Evolutionary conservation across 805 yeast genomes (phyloP).

Genomic region (Teunomyces stri): DNA sequence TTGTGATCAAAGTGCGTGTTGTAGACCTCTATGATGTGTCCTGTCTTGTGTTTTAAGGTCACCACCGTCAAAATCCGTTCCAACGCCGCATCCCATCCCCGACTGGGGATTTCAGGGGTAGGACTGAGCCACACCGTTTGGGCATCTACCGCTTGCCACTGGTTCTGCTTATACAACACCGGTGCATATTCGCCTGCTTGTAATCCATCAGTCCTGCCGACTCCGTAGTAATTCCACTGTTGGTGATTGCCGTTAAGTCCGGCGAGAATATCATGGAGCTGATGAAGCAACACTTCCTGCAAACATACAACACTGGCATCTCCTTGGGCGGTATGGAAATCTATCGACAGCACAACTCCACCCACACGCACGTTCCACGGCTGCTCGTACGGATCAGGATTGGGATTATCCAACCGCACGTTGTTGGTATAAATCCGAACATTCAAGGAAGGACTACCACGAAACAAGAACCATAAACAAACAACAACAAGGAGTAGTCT

Average conservation of each 20-base stretch:
- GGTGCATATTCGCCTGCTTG: constrained; percentile 36
- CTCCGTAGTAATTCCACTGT: constrained; percentile 37
- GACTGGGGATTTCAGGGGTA: constrained; percentile 36
- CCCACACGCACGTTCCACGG: constrained; percentile 45
- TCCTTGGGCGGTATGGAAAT: constrained; percentile 30
- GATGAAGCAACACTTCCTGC: constrained; percentile 39
- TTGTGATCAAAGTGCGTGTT: constrained; percentile 44
- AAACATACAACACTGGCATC: constrained; percentile 38
- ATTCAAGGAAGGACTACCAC: constrained; percentile 1
- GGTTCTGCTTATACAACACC: constrained; percentile 27
- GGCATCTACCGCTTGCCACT: constrained; percentile 31
- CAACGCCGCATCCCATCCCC: constrained; percentile 44
- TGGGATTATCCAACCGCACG: constrained; percentile 42
- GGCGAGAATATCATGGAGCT: constrained; percentile 29
- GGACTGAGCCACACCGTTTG: constrained; percentile 41
- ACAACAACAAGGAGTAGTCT: too few species aligned
- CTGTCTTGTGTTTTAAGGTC: constrained; percentile 25
- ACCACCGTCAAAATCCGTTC: constrained; percentile 42
- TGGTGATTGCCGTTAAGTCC: constrained; percentile 23
- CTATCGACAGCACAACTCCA: constrained; percentile 39
- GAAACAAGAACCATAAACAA: neutral
- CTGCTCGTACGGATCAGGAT: constrained; percentile 36
- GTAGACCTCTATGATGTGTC: too few species aligned
- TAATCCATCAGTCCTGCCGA: constrained; percentile 34
- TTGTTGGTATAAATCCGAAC: constrained; percentile 42